phyloP scores from a whole-genome alignment of 2,329 filamentous ascomycete genomes.

The Elsinoe necatrix region DNA sequence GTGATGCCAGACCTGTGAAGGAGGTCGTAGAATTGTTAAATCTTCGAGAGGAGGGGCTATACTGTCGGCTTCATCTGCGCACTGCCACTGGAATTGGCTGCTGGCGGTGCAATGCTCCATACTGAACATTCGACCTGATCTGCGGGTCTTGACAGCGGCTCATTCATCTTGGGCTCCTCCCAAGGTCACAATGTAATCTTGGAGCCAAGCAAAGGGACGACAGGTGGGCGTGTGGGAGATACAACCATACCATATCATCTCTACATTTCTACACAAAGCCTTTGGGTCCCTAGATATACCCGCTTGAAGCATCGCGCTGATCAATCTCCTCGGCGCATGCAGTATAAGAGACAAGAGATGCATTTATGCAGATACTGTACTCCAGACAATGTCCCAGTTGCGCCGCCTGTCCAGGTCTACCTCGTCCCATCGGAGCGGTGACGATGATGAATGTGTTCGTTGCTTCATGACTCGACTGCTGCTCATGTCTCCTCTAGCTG shows the following conservation, averaged over 20 bases:
- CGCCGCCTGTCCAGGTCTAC: not conserved
- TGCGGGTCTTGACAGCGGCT: slow-evolving; percentile 14
- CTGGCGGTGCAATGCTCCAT: slow-evolving; percentile 20
- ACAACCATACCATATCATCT: not conserved
- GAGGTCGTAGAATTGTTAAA: not conserved
- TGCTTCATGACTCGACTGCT: not conserved
- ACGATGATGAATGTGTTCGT: not conserved
- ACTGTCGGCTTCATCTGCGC: slow-evolving; percentile 21
- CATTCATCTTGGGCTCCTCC: slow-evolving; percentile 19
- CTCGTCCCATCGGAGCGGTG: not conserved
- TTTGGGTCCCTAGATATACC: not conserved
- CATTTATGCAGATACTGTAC: slow-evolving; percentile 8
- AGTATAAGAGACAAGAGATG: too few relatives aligned
- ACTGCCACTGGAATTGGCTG: slow-evolving; percentile 19
- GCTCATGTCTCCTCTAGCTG: slow-evolving; percentile 14
- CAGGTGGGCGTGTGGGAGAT: not conserved
- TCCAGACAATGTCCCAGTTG: not conserved
- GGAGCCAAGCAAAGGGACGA: not conserved
- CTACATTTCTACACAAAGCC: slow-evolving; percentile 13
- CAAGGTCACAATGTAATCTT: slow-evolving; percentile 16
- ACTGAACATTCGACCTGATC: slow-evolving; percentile 15
- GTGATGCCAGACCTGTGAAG: not conserved
- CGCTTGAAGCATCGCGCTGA: too few relatives aligned
- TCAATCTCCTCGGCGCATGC: too few relatives aligned
- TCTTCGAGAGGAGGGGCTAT: slow-evolving; percentile 17